Base-by-base conservation (phyloP, 2,329 filamentous ascomycete genomes). In the Seiridium cupressi region DNA sequence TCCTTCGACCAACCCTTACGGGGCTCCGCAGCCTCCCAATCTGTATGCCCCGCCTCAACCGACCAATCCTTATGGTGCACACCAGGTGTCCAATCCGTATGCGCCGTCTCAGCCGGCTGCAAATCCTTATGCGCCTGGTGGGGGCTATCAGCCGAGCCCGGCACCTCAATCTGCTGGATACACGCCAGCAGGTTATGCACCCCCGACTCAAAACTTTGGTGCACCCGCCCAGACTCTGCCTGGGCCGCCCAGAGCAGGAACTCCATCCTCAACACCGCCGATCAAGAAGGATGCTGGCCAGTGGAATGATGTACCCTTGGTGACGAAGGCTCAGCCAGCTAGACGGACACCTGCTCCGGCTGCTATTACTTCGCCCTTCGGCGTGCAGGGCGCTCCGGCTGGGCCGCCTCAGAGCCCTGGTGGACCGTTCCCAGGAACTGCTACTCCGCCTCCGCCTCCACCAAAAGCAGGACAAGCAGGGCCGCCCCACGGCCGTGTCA, bases 231-330 rank as follows among this genome's bases (percentile, higher is more conserved):
- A 68, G 49, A 65, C 70, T 42, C 75, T 77, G 57, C 72, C 66
- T n/a, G 81, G 84, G 36, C 87, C 86, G 46, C 87, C 88, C 57
- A 86, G 89, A 63, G 87, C 85, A 62, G 82, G 85, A 34, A 88
- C 51, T 3, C 44, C 58, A 10, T 60, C 58, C 11, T 51, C 86
- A 42, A 84, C 88, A n/a, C 88, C 92, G 31, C 86, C 91, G 8
- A 87, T 86, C 69, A 80, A 85, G 60, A 89, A 88, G 70, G 89
- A 90, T 64, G 88, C 89, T 64, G 86, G 89, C 35, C 90, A 91
- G 67, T 99, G 95, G 95, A 99, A 99, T 68, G 95, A 99, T 74
- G 89, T 96, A 56, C 95, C 95, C 1, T 84, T 97, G 69, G 90
- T 98, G 51, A 83, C 86, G 51, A 92, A 94, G 78, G 79, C 84